Evolutionary conservation across 371 early-diverging fungal genomes (phyloP), one percentile per base, ranked within the genome.

Genomic region (Syncephalastrum sp.): DNA sequence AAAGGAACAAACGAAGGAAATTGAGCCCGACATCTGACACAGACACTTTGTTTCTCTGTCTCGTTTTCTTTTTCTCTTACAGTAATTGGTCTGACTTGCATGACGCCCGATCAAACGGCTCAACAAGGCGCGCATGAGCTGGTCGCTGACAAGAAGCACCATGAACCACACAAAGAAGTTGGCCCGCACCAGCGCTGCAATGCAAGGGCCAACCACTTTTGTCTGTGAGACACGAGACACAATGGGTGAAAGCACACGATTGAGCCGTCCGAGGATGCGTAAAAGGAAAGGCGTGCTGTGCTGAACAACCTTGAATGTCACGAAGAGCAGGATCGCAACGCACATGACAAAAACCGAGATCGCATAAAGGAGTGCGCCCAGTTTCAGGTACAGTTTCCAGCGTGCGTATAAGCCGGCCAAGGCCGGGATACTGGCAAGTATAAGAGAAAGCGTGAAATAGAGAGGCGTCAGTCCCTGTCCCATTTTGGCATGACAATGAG

Each of bases 101-200:
- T 78, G 79, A 17, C 51, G 62, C 12, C 75, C 75, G 17, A 64
- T 62, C 29, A 72, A 57, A 13, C 63, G 63, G 29, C 68, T 60
- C 23, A 78, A 47, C 6, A 69, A 14, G 10, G 51, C 52, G 8
- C 79, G 70, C 49, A 78, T 57, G 10, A 70, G 23, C 19, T 68
- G 70, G 50, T 78, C 79, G 25, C 75, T 65, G 58, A 75, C 58
- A 16, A 78, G 49, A 13, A 78, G 23, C 0, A 63, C 42, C 57
- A 70, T 55, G 42, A 78, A 78, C 50, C 69, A 68, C 4, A 70
- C 47, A 46, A 78, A 78, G 45, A 78, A 78, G 24, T 60, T 64
- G 41, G 52, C 59, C 15, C 69, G 64, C 14, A 78, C 60, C 13
- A 70, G 47, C 7, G 64, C 49, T 14, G 57, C 52, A 27, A 75